Percentiles rank a stretch among this genome's conserved stretches.
phyloP scores from a whole-genome alignment of 495 filamentous ascomycete species.

The Apodospora peruviana region DNA sequence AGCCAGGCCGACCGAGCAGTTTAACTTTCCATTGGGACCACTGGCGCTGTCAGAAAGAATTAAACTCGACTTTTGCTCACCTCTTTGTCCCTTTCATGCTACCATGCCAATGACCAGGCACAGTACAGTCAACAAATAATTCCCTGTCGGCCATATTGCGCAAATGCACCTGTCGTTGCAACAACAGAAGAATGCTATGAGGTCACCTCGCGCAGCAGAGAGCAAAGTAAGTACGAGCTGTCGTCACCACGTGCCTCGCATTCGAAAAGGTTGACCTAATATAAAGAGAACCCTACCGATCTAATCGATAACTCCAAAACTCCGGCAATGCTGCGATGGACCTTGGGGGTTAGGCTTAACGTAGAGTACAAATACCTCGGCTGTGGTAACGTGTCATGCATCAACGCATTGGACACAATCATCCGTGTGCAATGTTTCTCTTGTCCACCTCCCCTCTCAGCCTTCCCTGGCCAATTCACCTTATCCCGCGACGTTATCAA shows the following conservation, averaged over 20 bases:
- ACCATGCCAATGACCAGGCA: no score
- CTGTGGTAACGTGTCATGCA: conserved; percentile 21
- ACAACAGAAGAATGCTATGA: not conserved
- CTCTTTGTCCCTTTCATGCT: no score
- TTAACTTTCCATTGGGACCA: no score
- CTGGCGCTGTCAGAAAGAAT: no score
- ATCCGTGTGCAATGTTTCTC: not conserved
- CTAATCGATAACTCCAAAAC: not conserved
- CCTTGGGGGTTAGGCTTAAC: not conserved
- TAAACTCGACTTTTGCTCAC: no score
- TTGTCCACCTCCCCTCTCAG: not conserved
- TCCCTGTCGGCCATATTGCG: no score
- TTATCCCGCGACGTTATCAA: no score
- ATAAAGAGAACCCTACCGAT: not conserved
- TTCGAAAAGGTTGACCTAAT: not conserved
- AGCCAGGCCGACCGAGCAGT: no score
- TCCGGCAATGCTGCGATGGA: not conserved
- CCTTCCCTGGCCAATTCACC: no score
- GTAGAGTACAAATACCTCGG: not conserved
- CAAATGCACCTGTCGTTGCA: not conserved
- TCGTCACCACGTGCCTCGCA: not conserved
- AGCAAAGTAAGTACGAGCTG: no score
- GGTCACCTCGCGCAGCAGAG: not conserved
- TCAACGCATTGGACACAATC: not conserved
- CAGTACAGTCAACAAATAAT: no score